Percentiles rank a stretch among this genome's conserved stretches.
Conservation (phyloP, 2,329 filamentous ascomycete genomes). For the Cladosporium colombiae region DNA sequence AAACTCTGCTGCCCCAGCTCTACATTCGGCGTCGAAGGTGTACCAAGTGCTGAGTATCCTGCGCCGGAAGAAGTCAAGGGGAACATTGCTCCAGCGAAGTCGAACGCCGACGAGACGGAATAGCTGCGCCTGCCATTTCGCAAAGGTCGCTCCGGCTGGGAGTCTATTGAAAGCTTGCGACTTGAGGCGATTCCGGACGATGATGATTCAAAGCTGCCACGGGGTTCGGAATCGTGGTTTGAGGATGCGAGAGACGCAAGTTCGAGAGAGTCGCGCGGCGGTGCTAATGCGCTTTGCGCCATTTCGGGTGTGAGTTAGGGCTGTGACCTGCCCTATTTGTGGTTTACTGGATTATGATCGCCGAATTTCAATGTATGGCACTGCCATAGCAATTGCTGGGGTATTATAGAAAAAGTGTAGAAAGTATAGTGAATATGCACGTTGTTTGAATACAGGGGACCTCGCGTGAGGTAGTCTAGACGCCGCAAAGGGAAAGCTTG, state of each 20-base stretch:
- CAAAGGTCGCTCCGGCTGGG: conserved; percentile 28
- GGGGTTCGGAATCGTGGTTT: conserved; percentile 59
- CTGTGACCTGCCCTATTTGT: conserved; percentile 17
- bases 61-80: conserved; percentile 78
- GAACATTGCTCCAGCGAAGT: conserved; percentile 91
- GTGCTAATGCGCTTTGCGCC: conserved; percentile 25
- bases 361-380: background rate
- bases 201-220: conserved; percentile 70
- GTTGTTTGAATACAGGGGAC: conserved; percentile 8
- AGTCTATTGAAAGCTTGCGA: conserved; percentile 78
- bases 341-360: conserved; percentile 10
- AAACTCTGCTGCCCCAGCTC: conserved; percentile 58
- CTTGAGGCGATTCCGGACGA: conserved; percentile 84
- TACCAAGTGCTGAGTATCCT: conserved; percentile 80
- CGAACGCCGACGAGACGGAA: conserved; percentile 89
- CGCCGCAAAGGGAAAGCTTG: conserved; percentile 17
- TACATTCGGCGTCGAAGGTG: conserved; percentile 61
- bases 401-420: background rate
- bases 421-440: conserved; percentile 2
- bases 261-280: conserved; percentile 87
- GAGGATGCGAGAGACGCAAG: conserved; percentile 91
- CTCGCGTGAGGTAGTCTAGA: conserved; percentile 3
- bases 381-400: conserved; percentile 7
- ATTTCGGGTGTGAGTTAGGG: conserved; percentile 8
- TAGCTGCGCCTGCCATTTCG: conserved; percentile 65